Base-by-base conservation (phyloP, 2,329 filamentous ascomycete species). In the Clonostachys chloroleuca region DNA sequence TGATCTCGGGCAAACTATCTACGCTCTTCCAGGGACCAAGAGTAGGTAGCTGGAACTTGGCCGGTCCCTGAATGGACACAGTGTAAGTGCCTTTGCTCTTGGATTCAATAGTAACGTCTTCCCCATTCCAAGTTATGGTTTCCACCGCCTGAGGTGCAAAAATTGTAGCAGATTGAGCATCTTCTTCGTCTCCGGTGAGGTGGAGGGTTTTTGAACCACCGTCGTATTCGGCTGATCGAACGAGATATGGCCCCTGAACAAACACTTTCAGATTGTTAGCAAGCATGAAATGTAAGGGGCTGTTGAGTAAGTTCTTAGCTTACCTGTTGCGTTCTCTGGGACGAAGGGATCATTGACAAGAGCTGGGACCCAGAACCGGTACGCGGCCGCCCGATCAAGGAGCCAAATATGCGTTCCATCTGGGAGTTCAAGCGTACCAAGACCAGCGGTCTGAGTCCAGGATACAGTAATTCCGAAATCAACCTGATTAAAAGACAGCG, bases 281-380 rank as follows among this genome's bases (percentile, higher is more conserved):
- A 30, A 30, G 24, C 24, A 30, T 9, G 24, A 9, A 30, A 39
- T 20, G 16, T 4, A 34, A 45, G 34, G 18, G 18, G 18, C 30
- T 30, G 24, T 30, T 30, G 24, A 30, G 24, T 10, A 3, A 30
- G 24, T 30, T 30, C 24, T 30, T 30, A 10, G 24, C 24, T 48
- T 50, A 76, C 73, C 63, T 17, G 74, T 77, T 40, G 74, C 63
- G 30, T 73, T 64, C 3, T 66, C 67, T 1, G 64, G 63, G 0
- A 72, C 68, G 18, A 68, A 59, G 0, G 77, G 76, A 49, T 81
- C 59, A 6, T 66, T 67, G 1, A 67, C 71, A 8, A 79, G 63
- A 2, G 72, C 63, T 4, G 80, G 75, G 1, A 74, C 75, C 71
- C 78, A 83, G 57, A 83, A 80, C 1, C 68, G 62, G 55, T 81